These are phyloP conservation scores for Erodium trifolium DNA, from an alignment of 441 rosid genomes.

Conservation along the genomic window DNA sequence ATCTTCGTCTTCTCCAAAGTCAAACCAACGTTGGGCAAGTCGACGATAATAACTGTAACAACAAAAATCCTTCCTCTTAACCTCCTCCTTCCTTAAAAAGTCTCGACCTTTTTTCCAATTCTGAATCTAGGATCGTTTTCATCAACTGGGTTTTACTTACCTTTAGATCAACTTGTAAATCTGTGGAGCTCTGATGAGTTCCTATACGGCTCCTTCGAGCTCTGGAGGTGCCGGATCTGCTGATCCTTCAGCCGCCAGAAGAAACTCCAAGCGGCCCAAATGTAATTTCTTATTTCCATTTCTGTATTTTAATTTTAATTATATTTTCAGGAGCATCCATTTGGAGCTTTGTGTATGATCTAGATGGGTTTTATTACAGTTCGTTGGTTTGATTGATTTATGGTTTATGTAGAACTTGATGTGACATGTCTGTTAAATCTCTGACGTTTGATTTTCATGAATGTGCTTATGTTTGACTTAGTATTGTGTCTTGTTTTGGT, in stretches of 20 bases:
- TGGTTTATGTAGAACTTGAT: neutral
- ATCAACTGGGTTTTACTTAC: neutral
- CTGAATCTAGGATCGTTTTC: neutral
- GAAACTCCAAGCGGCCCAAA: slow-evolving; percentile 8
- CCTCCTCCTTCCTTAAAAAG: neutral
- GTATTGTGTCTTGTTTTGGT: neutral
- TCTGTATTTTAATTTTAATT: too few relatives aligned
- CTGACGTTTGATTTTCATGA: neutral
- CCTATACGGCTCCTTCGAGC: slow-evolving; percentile 7
- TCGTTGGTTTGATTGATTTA: neutral
- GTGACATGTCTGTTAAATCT: neutral
- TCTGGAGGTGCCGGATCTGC: slow-evolving; percentile 5
- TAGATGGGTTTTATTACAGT: neutral
- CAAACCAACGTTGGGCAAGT: slow-evolving; percentile 10
- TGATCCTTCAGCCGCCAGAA: slow-evolving; percentile 7
- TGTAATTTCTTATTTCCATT: neutral
- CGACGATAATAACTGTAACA: neutral
- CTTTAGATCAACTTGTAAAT: neutral
- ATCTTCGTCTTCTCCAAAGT: slow-evolving; percentile 6
- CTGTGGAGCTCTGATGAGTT: neutral
- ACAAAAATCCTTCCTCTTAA: neutral
- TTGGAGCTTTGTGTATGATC: neutral
- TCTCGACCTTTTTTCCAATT: neutral
- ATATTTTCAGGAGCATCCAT: neutral
- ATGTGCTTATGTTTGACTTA: neutral